Percentiles rank a stretch among this genome's conserved stretches.
These are phyloP conservation scores for Naganishia cerealis DNA, from an alignment of 1,284 basidiomycete species.

Conservation along the genomic window DNA sequence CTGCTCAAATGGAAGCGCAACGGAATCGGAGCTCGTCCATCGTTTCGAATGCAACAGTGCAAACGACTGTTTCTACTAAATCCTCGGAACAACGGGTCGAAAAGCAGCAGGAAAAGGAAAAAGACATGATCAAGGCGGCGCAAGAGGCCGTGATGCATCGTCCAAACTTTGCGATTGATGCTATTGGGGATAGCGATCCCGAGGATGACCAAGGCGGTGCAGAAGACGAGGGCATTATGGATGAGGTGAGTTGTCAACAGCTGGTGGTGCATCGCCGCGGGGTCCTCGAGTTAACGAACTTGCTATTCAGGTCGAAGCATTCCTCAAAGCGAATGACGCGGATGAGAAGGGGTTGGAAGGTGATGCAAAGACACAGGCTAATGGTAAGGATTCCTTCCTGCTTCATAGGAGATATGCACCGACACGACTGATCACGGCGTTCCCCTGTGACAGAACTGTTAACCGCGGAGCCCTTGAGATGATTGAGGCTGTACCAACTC, in stretches of 20 bases:
- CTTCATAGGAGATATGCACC: not conserved
- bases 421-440: not conserved
- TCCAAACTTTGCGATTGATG: constrained; percentile 89
- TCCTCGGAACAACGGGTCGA: constrained; percentile 51
- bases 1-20: constrained; percentile 40
- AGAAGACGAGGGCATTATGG: constrained; percentile 73
- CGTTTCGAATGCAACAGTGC: constrained; percentile 43
- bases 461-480: constrained; percentile 38
- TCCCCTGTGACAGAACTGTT: constrained; percentile 33
- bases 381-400: constrained; percentile 51
- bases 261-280: not conserved
- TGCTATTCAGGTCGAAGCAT: constrained; percentile 71
- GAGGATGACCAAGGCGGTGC: constrained; percentile 63
- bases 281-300: not conserved
- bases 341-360: constrained; percentile 80
- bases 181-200: constrained; percentile 77
- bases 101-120: constrained; percentile 50
- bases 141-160: constrained; percentile 82
- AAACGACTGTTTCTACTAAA: constrained; percentile 62
- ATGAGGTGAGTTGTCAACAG: constrained; percentile 63
- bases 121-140: constrained; percentile 68
- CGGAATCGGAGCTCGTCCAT: constrained; percentile 43
- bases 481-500: not conserved
- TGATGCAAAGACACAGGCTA: constrained; percentile 77
- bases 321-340: constrained; percentile 67